Evolutionary conservation across 202 grass and related monocot genomes (phyloP), one percentile per base, ranked within the genome.

Genomic region (Zizania palustris): DNA sequence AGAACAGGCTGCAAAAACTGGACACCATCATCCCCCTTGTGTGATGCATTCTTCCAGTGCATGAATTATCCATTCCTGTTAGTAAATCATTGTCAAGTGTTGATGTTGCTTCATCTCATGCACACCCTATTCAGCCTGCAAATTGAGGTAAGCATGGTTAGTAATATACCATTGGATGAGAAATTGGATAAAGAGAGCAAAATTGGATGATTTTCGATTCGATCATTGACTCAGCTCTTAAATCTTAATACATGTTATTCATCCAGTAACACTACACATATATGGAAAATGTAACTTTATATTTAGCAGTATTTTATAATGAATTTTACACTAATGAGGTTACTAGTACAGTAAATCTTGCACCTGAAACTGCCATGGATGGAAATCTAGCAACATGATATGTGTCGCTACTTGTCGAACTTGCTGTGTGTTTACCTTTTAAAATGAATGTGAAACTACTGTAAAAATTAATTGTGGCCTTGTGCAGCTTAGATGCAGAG

Each of bases 71-170:
- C 15, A 50, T 76, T 60, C 87, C 85, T 71, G 78, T 37, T 16
- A 86, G 33, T 16, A 82, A 78, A 55, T 98, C 87, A 79, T 57
- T 65, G 43, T 68, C 63, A 65, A 80, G 22, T 80, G 73, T 83
- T 38, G 91, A 88, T 65, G 91, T 79, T 50, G 75, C 87, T 72
- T 82, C 88, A 79, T 83, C 80, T 68, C 84, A 72, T 49, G 82
- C 85, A 59, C 80, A 59, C 80, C 78, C 58, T 78, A 76, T 65
- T 87, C 89, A 19, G 72, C 85, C 89, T 97, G 86, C 77, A 80
- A 80, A 72, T 75, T 81, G 83, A 42, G 55, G 58, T 3, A 28
- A 76, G 9, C 36, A 83, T 56, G 44, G 53, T 65, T 77, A 96
- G 53, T 73, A 28, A 28, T 40, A 75, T 6, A 82, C 10, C 37